These are phyloP conservation scores for Eucalyptus guilfoylei DNA, from an alignment of 345 rosid genomes.

Conservation along the genomic window DNA sequence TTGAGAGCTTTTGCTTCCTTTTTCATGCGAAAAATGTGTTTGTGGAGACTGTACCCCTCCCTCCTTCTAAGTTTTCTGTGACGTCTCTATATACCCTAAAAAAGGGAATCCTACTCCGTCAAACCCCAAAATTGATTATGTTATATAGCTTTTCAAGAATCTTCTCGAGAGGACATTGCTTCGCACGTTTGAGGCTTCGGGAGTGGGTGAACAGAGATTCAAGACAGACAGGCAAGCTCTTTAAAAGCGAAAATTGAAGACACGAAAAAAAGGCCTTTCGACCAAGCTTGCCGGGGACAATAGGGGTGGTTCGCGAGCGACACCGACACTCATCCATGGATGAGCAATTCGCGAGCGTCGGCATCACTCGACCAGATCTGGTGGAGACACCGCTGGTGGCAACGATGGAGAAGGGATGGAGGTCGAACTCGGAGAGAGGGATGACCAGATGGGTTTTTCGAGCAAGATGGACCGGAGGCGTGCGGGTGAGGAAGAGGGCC, in stretches of 20 bases:
- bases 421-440: not conserved
- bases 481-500: not conserved
- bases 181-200: no score
- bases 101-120: no score
- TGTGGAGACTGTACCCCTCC: fast-evolving
- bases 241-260: no score
- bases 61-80: no score
- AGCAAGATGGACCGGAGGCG: not conserved
- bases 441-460: not conserved
- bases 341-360: no score
- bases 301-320: not conserved
- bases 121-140: no score
- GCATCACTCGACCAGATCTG: not conserved
- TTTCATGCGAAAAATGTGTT: no score
- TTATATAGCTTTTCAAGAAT: no score
- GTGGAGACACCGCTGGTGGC: not conserved
- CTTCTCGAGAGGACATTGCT: no score
- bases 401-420: not conserved
- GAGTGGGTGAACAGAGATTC: no score
- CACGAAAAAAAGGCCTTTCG: no score
- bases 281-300: not conserved
- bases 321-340: not conserved
- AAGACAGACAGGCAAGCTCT: not conserved
- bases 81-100: fast-evolving
- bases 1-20: no score